Evolutionary conservation across 2,329 filamentous ascomycete genomes (phyloP).

Genomic region (Colletotrichum sp.): DNA sequence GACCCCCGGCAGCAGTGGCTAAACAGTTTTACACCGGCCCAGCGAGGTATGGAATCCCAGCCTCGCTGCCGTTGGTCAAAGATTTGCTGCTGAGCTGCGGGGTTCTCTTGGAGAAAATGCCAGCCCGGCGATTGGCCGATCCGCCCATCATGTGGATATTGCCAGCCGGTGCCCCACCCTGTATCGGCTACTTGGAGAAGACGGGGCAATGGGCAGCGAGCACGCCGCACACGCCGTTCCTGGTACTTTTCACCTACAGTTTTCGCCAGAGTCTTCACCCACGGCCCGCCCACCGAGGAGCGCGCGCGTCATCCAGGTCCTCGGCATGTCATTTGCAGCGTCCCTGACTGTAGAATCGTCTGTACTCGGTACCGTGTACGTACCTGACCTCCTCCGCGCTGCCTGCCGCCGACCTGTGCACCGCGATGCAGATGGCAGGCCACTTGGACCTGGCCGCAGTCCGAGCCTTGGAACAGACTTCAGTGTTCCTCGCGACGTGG

Average conservation of each 20-base stretch:
- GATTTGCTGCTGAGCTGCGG: constrained; percentile 21
- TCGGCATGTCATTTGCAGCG: not conserved
- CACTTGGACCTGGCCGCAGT: constrained; percentile 2
- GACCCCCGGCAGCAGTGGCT: not conserved
- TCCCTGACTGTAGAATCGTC: not conserved
- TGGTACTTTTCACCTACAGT: not conserved
- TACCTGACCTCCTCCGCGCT: not conserved
- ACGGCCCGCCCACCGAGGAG: not conserved
- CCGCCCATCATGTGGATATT: not conserved
- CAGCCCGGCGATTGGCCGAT: not conserved
- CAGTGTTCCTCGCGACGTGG: not conserved
- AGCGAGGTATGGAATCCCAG: constrained; percentile 9
- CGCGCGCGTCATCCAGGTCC: not conserved
- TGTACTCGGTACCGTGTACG: not conserved
- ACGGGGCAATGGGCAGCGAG: not conserved
- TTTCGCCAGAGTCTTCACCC: not conserved
- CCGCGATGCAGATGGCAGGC: not conserved
- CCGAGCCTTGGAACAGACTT: not conserved
- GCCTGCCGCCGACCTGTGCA: not conserved
- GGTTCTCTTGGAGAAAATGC: constrained; percentile 21
- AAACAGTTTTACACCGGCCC: not conserved
- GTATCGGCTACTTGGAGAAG: not conserved
- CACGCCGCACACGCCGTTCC: not conserved
- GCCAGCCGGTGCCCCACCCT: not conserved
- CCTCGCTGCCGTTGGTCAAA: constrained; percentile 19